phyloP scores from a whole-genome alignment of 1,284 basidiomycete genomes.

The Trametes hirsuta region DNA sequence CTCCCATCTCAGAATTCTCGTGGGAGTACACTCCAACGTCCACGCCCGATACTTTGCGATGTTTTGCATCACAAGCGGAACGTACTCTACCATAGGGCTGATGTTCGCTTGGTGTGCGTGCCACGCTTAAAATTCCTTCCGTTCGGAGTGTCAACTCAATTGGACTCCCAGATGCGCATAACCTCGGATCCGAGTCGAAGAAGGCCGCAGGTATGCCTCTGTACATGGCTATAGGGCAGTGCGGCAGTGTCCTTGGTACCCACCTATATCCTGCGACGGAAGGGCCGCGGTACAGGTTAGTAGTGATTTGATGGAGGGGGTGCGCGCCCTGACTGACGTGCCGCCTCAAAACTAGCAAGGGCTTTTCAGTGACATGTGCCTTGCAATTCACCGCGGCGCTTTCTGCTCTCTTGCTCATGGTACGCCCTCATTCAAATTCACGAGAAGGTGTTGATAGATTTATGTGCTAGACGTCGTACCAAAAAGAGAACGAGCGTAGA shows the following conservation, averaged over 20 bases:
- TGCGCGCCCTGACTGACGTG: too few relatives aligned
- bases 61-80: slow-evolving; percentile 71
- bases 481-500: too few relatives aligned
- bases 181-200: slow-evolving; percentile 79
- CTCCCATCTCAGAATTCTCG: slow-evolving; percentile 45
- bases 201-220: slow-evolving; percentile 74
- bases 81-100: slow-evolving; percentile 68
- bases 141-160: too few relatives aligned
- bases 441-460: too few relatives aligned
- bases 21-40: slow-evolving; percentile 44
- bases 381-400: too few relatives aligned
- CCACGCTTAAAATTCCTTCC: neutral
- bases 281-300: slow-evolving; percentile 63
- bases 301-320: neutral
- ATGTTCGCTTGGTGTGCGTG: slow-evolving; percentile 74
- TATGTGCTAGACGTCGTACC: too few relatives aligned
- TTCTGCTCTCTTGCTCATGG: too few relatives aligned
- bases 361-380: too few relatives aligned
- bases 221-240: slow-evolving; percentile 78
- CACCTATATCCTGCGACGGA: slow-evolving; percentile 70
- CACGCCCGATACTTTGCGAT: slow-evolving; percentile 68
- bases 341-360: too few relatives aligned
- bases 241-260: slow-evolving; percentile 71
- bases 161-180: slow-evolving; percentile 60
- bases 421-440: too few relatives aligned